These are phyloP conservation scores for Colletotrichum liriopes DNA, from an alignment of 2,329 filamentous ascomycete species.

Conservation along the genomic window DNA sequence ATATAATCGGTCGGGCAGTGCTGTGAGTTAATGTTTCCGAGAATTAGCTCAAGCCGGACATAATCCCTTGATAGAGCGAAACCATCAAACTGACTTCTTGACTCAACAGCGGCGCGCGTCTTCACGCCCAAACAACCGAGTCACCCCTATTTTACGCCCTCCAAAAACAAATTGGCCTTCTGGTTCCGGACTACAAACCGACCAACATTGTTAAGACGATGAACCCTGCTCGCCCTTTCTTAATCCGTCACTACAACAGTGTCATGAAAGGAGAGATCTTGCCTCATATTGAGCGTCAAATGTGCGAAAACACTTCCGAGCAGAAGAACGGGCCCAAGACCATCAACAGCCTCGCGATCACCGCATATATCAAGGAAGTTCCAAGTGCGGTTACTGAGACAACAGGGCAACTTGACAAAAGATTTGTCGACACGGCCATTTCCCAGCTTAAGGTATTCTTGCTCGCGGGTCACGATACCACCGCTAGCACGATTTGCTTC, in stretches of 20 bases:
- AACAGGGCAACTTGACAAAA: conserved; percentile 1
- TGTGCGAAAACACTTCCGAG: background rate
- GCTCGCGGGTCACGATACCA: conserved; percentile 53
- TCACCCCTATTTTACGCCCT: conserved; percentile 3
- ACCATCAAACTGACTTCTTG: background rate
- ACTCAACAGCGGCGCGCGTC: conserved; percentile 1
- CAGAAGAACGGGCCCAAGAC: conserved; percentile 17
- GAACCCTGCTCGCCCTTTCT: conserved; percentile 7
- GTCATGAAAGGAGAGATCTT: conserved; percentile 18
- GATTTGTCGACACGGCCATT: conserved; percentile 39
- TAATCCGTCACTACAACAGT: conserved; percentile 19
- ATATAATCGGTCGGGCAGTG: conserved; percentile 56
- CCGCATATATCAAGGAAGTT: background rate
- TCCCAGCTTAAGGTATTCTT: conserved; percentile 52
- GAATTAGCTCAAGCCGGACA: too few species aligned
- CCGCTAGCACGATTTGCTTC: conserved; percentile 49
- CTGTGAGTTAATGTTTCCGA: conserved; percentile 42
- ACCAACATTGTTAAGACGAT: background rate
- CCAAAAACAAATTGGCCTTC: conserved; percentile 4
- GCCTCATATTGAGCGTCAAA: conserved; percentile 16
- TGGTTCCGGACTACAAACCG: conserved; percentile 4
- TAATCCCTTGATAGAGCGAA: background rate
- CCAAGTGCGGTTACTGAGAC: too few species aligned
- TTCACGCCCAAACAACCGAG: conserved; percentile 8
- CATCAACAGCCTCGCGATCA: conserved; percentile 49